These are phyloP conservation scores for Fomitiporia mediterranea DNA, from an alignment of 1,284 basidiomycete species.

Conservation along the genomic window DNA sequence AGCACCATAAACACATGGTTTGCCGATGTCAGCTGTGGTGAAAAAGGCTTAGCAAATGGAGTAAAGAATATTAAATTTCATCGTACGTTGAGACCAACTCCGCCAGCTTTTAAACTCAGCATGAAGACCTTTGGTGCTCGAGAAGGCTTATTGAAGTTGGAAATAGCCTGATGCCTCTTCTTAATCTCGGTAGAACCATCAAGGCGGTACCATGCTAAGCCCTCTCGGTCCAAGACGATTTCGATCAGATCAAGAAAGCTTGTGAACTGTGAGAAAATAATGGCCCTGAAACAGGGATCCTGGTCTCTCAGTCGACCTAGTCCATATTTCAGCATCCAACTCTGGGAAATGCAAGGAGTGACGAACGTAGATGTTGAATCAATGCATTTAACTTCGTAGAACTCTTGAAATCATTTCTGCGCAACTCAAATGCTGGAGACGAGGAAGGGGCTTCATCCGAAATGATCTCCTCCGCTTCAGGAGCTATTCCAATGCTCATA, in stretches of 20 bases:
- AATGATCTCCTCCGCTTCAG: slow-evolving; percentile 25
- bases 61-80: neutral
- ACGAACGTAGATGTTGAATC: slow-evolving; percentile 58
- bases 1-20: slow-evolving; percentile 85
- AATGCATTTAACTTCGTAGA: slow-evolving; percentile 86
- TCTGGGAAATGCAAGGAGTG: neutral
- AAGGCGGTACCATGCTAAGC: slow-evolving; percentile 76
- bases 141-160: slow-evolving; percentile 66
- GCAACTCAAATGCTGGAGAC: slow-evolving; percentile 49
- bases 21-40: slow-evolving; percentile 61
- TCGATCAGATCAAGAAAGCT: slow-evolving; percentile 83
- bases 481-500: slow-evolving; percentile 11
- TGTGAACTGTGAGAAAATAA: slow-evolving; percentile 87
- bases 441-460: slow-evolving; percentile 37
- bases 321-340: neutral
- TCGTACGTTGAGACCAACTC: slow-evolving; percentile 85
- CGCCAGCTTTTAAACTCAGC: slow-evolving; percentile 90
- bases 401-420: slow-evolving; percentile 79
- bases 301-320: slow-evolving; percentile 58
- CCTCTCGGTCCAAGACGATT: slow-evolving; percentile 68
- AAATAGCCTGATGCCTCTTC: slow-evolving; percentile 72
- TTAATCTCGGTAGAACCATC: slow-evolving; percentile 93
- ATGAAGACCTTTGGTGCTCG: slow-evolving; percentile 76
- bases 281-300: slow-evolving; percentile 77
- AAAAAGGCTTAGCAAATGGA: neutral